These are phyloP conservation scores for Leccinum aurantiacum DNA, from an alignment of 768 basidiomycete species.

Conservation along the genomic window DNA sequence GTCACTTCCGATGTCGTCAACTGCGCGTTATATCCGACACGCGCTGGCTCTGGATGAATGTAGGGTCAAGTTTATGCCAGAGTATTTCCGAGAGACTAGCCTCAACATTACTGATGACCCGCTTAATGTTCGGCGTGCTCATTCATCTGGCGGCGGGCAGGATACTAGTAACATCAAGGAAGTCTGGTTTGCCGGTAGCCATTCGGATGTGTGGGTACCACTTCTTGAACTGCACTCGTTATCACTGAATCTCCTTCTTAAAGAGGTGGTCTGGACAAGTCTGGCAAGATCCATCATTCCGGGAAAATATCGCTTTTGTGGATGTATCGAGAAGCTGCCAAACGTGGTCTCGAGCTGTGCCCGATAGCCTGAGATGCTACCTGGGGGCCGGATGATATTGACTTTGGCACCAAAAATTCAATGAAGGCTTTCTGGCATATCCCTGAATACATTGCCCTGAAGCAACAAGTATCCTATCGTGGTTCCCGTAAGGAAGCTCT, in stretches of 20 bases:
- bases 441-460: slow-evolving; percentile 13
- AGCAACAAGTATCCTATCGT: slow-evolving; percentile 6
- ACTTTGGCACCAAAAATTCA: slow-evolving; percentile 14
- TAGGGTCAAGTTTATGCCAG: background rate
- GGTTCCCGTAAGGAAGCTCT: slow-evolving; percentile 1
- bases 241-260: background rate
- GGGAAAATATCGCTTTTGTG: background rate
- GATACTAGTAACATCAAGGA: slow-evolving; percentile 33
- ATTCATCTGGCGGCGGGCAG: background rate
- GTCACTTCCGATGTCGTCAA: slow-evolving; percentile 50
- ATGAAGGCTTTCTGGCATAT: slow-evolving; percentile 8
- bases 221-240: no score
- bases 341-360: slow-evolving; percentile 7
- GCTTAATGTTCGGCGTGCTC: background rate
- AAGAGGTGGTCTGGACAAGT: slow-evolving; percentile 15
- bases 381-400: slow-evolving; percentile 17
- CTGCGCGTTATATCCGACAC: no score
- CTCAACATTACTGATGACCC: slow-evolving; percentile 8
- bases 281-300: background rate
- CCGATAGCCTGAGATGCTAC: slow-evolving; percentile 15
- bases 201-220: slow-evolving; percentile 25
- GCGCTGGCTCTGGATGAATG: background rate
- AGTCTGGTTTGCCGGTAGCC: background rate
- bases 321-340: background rate
- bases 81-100: slow-evolving; percentile 22